Conservation (phyloP, 768 basidiomycete species). For the Xerocomellus amylosporus region DNA sequence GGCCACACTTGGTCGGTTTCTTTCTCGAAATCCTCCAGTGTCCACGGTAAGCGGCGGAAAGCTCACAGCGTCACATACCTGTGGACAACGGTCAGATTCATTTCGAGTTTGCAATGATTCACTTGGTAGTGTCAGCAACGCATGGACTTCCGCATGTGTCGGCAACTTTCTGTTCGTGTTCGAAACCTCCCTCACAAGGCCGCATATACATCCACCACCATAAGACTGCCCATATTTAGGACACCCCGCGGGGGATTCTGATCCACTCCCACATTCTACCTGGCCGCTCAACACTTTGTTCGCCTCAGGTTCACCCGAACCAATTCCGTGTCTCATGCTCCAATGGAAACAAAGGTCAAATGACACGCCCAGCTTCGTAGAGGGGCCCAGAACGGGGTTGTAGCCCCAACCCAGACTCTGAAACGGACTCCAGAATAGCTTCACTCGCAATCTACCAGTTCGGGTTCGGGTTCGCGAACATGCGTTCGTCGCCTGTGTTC, state of each 20-base stretch:
- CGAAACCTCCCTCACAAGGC: background rate
- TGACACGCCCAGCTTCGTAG: background rate
- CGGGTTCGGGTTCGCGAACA: background rate
- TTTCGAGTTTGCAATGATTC: too few relatives aligned
- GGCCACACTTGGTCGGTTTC: too few relatives aligned
- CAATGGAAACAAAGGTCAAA: slow-evolving; percentile 2
- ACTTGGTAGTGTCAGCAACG: too few relatives aligned
- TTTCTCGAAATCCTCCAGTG: too few relatives aligned
- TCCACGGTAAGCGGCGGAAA: background rate
- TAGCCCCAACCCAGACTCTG: background rate
- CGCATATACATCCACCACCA: too few relatives aligned
- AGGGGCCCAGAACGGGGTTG: background rate
- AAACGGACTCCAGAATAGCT: background rate
- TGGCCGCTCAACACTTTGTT: slow-evolving; percentile 1
- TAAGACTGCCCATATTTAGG: slow-evolving; percentile 9
- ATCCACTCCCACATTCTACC: background rate
- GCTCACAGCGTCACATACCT: background rate
- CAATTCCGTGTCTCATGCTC: background rate
- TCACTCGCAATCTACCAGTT: background rate
- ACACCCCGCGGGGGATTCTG: background rate
- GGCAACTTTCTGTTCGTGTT: background rate
- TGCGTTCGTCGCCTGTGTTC: background rate
- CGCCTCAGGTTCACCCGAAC: background rate
- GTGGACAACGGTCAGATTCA: background rate
- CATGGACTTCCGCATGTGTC: background rate